Evolutionary conservation across 2,329 filamentous ascomycete species (phyloP), one percentile per base, ranked within the genome.

Genomic region (Fusarium setosum): DNA sequence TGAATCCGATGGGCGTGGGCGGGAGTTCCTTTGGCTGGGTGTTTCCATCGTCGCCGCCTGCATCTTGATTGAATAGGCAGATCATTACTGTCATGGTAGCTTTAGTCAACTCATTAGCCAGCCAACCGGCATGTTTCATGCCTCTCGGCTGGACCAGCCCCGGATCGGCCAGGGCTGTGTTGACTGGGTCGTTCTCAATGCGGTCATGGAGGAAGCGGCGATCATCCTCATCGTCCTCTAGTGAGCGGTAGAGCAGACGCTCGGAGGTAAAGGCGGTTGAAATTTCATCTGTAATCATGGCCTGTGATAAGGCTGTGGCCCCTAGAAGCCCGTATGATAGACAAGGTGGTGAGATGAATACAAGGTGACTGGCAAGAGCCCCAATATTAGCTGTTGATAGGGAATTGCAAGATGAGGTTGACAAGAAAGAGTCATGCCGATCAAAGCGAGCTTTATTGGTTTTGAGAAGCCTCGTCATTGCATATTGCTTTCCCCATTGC

Each of bases 171-270:
- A 70, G 52, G 2, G 61, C 61, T 3, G 35, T 23, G 23, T 35
- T 59, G 4, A 49, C 20, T 4, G 61, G 54, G 35, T 71, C 34
- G 5, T 63, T 69, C 2, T 52, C 42, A 1, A 69, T 49, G 9
- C 61, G 34, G 1, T 38, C 55, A 8, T 58, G 32, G 8, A 70
- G 21, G 17, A 68, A 71, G 4, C 44, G 20, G 4, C 26, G 59
- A 10, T 63, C 61, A 8, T 59, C 9, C 3, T 69, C 59, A 18
- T 63, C 52, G 13, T 63, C 53, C 13, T 70, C 65, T 0, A 44
- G 34, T 0, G 59, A 38, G 38, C 68, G 63, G 10, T 65, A 71
- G 1, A 59, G 6, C 1, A 71, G 63, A 2, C 68, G 63, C 10
- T 70, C 15, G 1, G 67, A 69, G 4, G 44, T 41, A 26, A 58